These are phyloP conservation scores for Chaetomium tenue DNA, from an alignment of 495 filamentous ascomycete species.

Conservation along the genomic window DNA sequence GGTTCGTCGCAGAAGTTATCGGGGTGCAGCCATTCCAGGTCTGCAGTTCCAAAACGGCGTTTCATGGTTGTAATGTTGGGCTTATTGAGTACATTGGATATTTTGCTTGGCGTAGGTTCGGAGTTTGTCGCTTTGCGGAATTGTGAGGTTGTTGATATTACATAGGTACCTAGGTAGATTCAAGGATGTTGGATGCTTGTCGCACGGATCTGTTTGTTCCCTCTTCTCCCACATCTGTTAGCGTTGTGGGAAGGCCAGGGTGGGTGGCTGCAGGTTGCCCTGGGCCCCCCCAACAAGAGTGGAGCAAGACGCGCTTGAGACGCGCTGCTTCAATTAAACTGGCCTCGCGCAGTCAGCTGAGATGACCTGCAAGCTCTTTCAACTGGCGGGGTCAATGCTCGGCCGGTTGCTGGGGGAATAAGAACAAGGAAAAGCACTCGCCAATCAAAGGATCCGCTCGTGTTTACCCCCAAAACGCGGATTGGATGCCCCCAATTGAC, in stretches of 20 bases:
- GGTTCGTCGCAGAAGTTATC: constrained; percentile 30
- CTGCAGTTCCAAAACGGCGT: constrained; percentile 1
- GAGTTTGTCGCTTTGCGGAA: neutral
- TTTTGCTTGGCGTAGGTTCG: neutral
- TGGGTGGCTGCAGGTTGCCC: constrained; percentile 13
- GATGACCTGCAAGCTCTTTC: constrained; percentile 8
- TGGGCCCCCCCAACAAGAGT: constrained; percentile 1
- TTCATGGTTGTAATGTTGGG: constrained; percentile 11
- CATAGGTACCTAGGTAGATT: neutral
- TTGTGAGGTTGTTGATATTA: neutral
- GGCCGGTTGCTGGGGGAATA: constrained; percentile 16
- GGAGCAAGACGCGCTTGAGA: constrained; percentile 22
- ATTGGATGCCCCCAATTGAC: neutral
- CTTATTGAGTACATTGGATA: constrained; percentile 6
- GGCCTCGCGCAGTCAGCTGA: constrained; percentile 33
- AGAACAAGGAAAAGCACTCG: neutral
- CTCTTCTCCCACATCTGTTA: neutral
- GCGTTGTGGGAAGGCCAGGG: constrained; percentile 2
- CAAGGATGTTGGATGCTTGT: neutral
- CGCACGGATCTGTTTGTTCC: neutral
- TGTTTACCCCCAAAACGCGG: constrained; percentile 21
- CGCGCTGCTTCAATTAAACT: constrained; percentile 27
- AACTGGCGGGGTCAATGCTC: neutral
- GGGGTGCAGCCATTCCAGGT: constrained; percentile 26
- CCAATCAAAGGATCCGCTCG: neutral